Conservation (phyloP, 2,329 filamentous ascomycete genomes). For the Tricladium varicosporioides region DNA sequence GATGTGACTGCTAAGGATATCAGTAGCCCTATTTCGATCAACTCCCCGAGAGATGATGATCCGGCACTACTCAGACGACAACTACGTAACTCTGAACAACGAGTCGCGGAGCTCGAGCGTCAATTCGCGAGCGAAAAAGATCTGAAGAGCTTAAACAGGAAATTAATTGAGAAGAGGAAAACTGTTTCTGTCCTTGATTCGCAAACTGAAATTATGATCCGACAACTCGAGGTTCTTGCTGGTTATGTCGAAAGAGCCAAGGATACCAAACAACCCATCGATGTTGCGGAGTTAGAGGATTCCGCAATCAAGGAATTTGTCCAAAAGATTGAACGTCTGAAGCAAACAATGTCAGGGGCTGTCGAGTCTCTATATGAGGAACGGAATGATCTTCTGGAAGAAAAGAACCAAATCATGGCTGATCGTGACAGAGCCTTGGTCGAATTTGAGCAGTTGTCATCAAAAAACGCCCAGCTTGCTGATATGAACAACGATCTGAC, state of each 20-base stretch:
- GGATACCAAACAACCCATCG: slow-evolving; percentile 74
- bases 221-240: slow-evolving; percentile 84
- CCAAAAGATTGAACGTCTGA: slow-evolving; percentile 64
- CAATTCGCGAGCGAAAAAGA: slow-evolving; percentile 61
- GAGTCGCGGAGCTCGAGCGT: slow-evolving; percentile 82
- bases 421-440: slow-evolving; percentile 91
- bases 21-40: slow-evolving; percentile 68
- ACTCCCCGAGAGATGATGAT: slow-evolving; percentile 60
- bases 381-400: slow-evolving; percentile 78
- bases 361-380: slow-evolving; percentile 65
- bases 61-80: slow-evolving; percentile 69
- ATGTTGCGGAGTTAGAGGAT: slow-evolving; percentile 80
- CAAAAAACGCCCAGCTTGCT: slow-evolving; percentile 89
- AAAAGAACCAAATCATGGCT: slow-evolving; percentile 76
- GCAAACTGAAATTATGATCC: slow-evolving; percentile 92
- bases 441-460: slow-evolving; percentile 92
- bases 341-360: slow-evolving; percentile 53
- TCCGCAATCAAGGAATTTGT: slow-evolving; percentile 90
- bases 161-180: slow-evolving; percentile 87
- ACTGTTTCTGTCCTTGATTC: slow-evolving; percentile 94
- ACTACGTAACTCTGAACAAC: slow-evolving; percentile 76
- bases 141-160: slow-evolving; percentile 69
- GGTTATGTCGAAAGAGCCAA: slow-evolving; percentile 87
- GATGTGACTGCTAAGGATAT: slow-evolving; percentile 58
- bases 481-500: slow-evolving; percentile 96